Conservation (phyloP, 192 early-diverging fungal genomes). For the Entophlyctis luteolus region DNA sequence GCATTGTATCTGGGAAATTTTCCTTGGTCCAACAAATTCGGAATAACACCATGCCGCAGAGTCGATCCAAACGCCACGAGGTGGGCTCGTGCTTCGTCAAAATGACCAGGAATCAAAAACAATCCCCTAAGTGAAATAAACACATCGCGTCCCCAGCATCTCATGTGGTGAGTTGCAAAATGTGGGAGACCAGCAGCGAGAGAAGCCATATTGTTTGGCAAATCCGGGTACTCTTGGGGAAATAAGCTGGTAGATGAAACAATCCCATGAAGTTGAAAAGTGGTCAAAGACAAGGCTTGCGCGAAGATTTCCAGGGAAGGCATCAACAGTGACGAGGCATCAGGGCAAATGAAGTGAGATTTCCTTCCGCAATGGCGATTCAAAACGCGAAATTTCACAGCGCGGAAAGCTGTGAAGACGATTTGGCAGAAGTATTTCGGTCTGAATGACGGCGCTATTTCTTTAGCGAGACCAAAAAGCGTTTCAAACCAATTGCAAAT, state of each 20-base stretch:
- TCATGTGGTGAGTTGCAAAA: slow-evolving; percentile 87
- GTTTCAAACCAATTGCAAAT: slow-evolving; percentile 74
- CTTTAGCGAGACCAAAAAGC: slow-evolving; percentile 68
- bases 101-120: slow-evolving; percentile 78
- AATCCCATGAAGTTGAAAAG: slow-evolving; percentile 78
- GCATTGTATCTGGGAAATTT: slow-evolving; percentile 89
- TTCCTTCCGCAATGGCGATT: slow-evolving; percentile 16
- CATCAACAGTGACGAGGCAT: slow-evolving; percentile 48
- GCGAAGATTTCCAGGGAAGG: slow-evolving; percentile 64
- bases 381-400: slow-evolving; percentile 62
- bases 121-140: slow-evolving; percentile 87
- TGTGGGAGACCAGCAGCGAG: slow-evolving; percentile 95
- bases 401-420: slow-evolving; percentile 72
- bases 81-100: slow-evolving; percentile 75
- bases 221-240: slow-evolving; percentile 39
- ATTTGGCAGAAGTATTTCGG: slow-evolving; percentile 94
- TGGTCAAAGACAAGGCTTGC: slow-evolving; percentile 69
- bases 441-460: slow-evolving; percentile 73
- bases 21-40: slow-evolving; percentile 88
- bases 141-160: slow-evolving; percentile 98
- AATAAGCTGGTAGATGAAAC: slow-evolving; percentile 80
- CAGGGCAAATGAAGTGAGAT: slow-evolving; percentile 68
- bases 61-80: slow-evolving; percentile 88
- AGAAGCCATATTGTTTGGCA: slow-evolving; percentile 36
- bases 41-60: slow-evolving; percentile 91